phyloP scores from a whole-genome alignment of 2,329 filamentous ascomycete species.

The Penicillium sp. region DNA sequence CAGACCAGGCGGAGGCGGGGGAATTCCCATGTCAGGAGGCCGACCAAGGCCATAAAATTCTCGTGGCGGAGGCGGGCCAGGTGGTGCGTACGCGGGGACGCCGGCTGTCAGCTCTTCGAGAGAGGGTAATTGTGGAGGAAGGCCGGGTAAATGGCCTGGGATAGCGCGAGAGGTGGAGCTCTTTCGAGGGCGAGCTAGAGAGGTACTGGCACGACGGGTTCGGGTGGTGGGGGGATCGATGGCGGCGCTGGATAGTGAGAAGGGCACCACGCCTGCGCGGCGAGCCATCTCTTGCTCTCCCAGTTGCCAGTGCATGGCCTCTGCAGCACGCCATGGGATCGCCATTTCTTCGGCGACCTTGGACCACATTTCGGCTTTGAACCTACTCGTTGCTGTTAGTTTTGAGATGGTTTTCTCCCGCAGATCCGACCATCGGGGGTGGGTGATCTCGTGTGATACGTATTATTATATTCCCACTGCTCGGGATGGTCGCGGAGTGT shows the following conservation, averaged over 20 bases:
- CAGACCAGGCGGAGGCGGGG: constrained; percentile 37
- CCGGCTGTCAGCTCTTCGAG: constrained; percentile 53
- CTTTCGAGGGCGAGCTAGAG: constrained; percentile 45
- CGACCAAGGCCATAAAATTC: constrained; percentile 41
- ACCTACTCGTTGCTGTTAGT: constrained; percentile 59
- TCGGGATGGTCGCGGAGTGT: neutral
- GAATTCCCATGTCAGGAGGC: constrained; percentile 37
- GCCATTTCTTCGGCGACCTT: constrained; percentile 94
- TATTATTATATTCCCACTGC: neutral
- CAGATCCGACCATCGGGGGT: neutral
- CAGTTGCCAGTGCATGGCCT: constrained; percentile 98
- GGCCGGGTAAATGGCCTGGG: constrained; percentile 29
- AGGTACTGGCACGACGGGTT: constrained; percentile 43
- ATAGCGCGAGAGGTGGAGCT: constrained; percentile 45
- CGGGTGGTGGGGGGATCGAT: constrained; percentile 51
- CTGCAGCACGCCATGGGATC: constrained; percentile 91
- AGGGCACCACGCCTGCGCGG: constrained; percentile 85
- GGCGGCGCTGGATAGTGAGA: constrained; percentile 67
- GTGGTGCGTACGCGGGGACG: constrained; percentile 49
- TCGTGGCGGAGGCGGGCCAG: constrained; percentile 39
- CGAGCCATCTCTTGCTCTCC: constrained; percentile 93
- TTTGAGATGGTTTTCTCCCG: neutral
- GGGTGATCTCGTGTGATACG: neutral
- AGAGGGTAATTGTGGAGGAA: constrained; percentile 46
- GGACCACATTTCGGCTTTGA: constrained; percentile 97